Percentiles rank a stretch among this genome's conserved stretches.
Evolutionary conservation across 2,329 filamentous ascomycete genomes (phyloP).

Genomic region (Sporothrix variecibatus): DNA sequence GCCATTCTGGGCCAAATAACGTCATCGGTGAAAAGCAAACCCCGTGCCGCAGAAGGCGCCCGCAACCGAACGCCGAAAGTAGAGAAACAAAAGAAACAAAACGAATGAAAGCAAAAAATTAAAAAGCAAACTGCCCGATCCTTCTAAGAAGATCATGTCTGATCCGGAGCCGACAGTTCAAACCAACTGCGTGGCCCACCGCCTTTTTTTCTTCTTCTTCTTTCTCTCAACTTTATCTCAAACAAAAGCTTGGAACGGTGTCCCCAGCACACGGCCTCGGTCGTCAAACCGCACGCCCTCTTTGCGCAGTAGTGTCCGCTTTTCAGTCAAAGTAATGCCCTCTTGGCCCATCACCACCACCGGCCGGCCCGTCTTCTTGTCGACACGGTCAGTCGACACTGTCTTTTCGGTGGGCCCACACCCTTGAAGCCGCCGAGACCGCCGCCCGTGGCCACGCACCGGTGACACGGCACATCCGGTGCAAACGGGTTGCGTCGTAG

Average conservation of each 20-base stretch:
- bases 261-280: slow-evolving; percentile 60
- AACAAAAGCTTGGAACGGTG: slow-evolving; percentile 51
- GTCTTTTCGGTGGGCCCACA: slow-evolving; percentile 55
- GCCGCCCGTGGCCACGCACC: slow-evolving; percentile 73
- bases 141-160: neutral
- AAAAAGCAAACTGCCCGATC: neutral
- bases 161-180: neutral
- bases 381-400: slow-evolving; percentile 55
- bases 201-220: neutral
- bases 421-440: slow-evolving; percentile 73
- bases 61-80: neutral
- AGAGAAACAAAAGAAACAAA: neutral
- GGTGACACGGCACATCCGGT: slow-evolving; percentile 77
- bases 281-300: slow-evolving; percentile 68
- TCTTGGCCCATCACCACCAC: slow-evolving; percentile 47
- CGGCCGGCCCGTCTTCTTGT: slow-evolving; percentile 51
- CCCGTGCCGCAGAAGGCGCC: neutral
- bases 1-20: slow-evolving; percentile 16
- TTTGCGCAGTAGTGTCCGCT: slow-evolving; percentile 59
- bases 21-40: slow-evolving; percentile 14
- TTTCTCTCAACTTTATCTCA: slow-evolving; percentile 32
- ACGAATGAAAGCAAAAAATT: neutral
- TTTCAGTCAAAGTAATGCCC: slow-evolving; percentile 65
- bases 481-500: slow-evolving; percentile 80
- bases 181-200: neutral